A percentile compares a stretch with the other conserved stretches of the same genome.
Evolutionary conservation across 306 rosid genomes (phyloP).

Genomic region (Calophaca sinica): DNA sequence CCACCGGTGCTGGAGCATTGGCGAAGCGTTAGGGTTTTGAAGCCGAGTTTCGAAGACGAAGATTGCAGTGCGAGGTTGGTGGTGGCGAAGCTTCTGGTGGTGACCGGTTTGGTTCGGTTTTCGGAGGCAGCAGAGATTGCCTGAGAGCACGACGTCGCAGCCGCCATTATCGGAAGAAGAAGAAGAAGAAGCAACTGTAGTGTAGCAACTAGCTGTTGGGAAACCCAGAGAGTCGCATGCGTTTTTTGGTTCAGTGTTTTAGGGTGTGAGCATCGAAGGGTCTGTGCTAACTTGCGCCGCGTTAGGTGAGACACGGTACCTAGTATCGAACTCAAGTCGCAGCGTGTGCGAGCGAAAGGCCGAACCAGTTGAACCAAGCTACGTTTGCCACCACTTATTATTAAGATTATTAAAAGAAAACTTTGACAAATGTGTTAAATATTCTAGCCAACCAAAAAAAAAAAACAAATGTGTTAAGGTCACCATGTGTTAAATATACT

Average conservation of each 20-base stretch:
- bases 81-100: conserved; percentile 40
- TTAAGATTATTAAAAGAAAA: no score
- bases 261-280: not conserved
- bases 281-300: conserved; percentile 7
- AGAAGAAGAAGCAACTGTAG: no score
- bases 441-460: no score
- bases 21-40: conserved; percentile 46
- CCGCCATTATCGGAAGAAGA: conserved; percentile 46
- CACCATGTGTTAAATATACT: no score
- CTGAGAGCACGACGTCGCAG: conserved; percentile 42
- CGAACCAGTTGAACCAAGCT: no score
- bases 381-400: no score
- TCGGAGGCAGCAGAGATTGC: conserved; percentile 45
- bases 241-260: not conserved
- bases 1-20: conserved; percentile 11
- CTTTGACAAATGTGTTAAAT: no score
- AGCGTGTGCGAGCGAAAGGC: no score
- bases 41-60: conserved; percentile 42
- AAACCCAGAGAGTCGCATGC: not conserved
- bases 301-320: no score
- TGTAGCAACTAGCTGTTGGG: not conserved
- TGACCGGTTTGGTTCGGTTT: not conserved
- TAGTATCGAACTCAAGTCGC: no score
- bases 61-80: conserved; percentile 50
- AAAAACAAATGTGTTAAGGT: no score